Base-by-base conservation (phyloP, 768 basidiomycete species). In the Suillus americanus region DNA sequence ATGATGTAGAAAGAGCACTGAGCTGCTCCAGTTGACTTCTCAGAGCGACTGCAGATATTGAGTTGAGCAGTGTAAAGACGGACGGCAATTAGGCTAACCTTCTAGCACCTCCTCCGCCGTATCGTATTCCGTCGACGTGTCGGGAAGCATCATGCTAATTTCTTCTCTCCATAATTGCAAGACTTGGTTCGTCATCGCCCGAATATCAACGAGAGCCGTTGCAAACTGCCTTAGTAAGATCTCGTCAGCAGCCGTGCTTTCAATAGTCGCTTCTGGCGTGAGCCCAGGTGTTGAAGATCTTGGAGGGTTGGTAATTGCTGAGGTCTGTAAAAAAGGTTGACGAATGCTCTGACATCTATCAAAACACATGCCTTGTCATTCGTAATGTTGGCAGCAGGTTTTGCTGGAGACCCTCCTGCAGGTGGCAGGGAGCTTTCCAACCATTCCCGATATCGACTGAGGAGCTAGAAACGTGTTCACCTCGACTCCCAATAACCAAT, bases 391-490 rank as follows among this genome's bases (percentile, higher is more conserved):
- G 79, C 69, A 30, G 72, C 71, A 23, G 68, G 67, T 64, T 79
- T 83, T 18, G 72, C 65, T 9, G 75, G 68, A 25, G 74, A 70
- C 43, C 88, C 86, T 7, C 25, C 57, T 12, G 79, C 68, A 37
- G 75, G 70, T 16, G 84, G 81, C 41, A 89, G 73, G 37, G 72
- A 81, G 40, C 78, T 79, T 66, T 89, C 84, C n/a, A 98, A 76
- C 92, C 94, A 97, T 38, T 82, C 83, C 63, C 79, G 85, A 72
- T 93, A 95, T 62, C 95, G 84, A 69, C 88, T 90, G 60, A 96
- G 70, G 64, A 97, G 87, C 94, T 96, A 64, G 40, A 54, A 38
- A 33, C 66, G 41, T 45, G 62, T 62, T 61, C 65, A 40, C 48
- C 23, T 33, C 53, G 33, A 53, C 18, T 43, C 64, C 35, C 37